Percentiles rank a stretch among this genome's conserved stretches.
These are phyloP conservation scores for Phytophthora cactorum DNA, from an alignment of 352 stramenopile genomes.

Conservation along the genomic window DNA sequence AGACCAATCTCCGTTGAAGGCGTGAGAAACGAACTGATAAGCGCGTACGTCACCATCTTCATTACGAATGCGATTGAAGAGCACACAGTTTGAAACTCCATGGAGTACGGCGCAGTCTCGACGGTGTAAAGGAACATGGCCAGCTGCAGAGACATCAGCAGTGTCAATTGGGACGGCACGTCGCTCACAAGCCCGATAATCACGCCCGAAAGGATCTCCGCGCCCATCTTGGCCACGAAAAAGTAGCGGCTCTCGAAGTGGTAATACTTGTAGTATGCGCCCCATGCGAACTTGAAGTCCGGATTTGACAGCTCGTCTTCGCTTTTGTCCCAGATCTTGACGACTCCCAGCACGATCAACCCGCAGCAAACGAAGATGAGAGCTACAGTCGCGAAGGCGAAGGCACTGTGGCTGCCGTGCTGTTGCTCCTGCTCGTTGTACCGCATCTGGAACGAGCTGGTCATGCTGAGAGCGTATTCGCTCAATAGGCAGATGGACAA, in stretches of 20 bases:
- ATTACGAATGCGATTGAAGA: conserved; percentile 77
- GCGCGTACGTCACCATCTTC: conserved; percentile 85
- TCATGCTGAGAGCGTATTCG: conserved; percentile 84
- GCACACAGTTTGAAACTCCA: conserved; percentile 78
- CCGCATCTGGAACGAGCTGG: conserved; percentile 78
- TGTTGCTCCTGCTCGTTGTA: conserved; percentile 62
- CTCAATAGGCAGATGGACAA: conserved; percentile 81
- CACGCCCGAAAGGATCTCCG: conserved; percentile 73
- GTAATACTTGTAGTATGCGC: conserved; percentile 87
- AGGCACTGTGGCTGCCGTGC: conserved; percentile 48
- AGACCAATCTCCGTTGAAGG: conserved; percentile 49
- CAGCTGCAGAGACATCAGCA: conserved; percentile 76
- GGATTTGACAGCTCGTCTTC: conserved; percentile 59
- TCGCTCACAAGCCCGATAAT: conserved; percentile 79
- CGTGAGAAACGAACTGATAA: conserved; percentile 83
- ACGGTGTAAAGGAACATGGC: conserved; percentile 79
- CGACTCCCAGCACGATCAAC: conserved; percentile 67
- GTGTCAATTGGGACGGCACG: conserved; percentile 74
- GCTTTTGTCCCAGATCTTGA: conserved; percentile 72
- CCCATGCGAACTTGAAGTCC: conserved; percentile 84
- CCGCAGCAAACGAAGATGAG: conserved; percentile 74
- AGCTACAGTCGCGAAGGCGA: conserved; percentile 64
- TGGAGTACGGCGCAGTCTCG: conserved; percentile 67
- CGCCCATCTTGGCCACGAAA: conserved; percentile 81
- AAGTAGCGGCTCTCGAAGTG: conserved; percentile 68